Evolutionary conservation across 106 monocot genomes (phyloP).

Genomic region (Dactylorhiza incarnata): DNA sequence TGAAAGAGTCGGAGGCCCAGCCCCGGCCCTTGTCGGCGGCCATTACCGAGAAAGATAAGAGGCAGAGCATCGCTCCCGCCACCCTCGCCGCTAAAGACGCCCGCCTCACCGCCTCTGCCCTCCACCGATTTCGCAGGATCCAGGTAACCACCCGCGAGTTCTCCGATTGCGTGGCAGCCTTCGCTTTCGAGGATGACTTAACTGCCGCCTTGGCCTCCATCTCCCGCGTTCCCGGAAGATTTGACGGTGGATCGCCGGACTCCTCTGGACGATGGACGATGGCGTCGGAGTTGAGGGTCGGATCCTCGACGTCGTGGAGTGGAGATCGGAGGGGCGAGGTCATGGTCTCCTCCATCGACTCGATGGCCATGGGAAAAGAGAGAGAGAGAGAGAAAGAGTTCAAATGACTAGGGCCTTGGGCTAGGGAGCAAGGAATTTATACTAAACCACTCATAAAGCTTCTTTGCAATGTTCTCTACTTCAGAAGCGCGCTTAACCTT

Average conservation of each 20-base stretch:
- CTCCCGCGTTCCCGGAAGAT: background rate
- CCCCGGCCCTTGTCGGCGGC: conserved; percentile 49
- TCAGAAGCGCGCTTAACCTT: too few relatives aligned
- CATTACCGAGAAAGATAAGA: conserved; percentile 60
- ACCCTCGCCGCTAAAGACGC: conserved; percentile 26
- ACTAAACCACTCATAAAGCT: too few relatives aligned
- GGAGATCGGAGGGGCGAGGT: background rate
- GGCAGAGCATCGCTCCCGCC: conserved; percentile 33
- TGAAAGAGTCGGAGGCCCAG: conserved; percentile 54
- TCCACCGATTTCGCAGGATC: conserved; percentile 18
- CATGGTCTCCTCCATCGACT: background rate
- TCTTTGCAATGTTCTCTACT: too few relatives aligned
- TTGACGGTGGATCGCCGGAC: background rate
- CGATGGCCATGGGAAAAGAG: too few relatives aligned
- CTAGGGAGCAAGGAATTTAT: too few relatives aligned
- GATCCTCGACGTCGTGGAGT: background rate
- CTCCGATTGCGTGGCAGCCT: background rate
- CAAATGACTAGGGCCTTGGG: too few relatives aligned
- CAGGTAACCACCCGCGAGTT: conserved; percentile 15
- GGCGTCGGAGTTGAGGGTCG: background rate
- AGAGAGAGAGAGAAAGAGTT: too few relatives aligned
- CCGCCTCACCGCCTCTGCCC: conserved; percentile 5
- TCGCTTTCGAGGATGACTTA: background rate
- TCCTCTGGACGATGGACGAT: background rate
- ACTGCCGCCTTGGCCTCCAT: background rate